Conservation (phyloP, 2,329 filamentous ascomycete species). For the Aotearoamyces nothofagi region DNA sequence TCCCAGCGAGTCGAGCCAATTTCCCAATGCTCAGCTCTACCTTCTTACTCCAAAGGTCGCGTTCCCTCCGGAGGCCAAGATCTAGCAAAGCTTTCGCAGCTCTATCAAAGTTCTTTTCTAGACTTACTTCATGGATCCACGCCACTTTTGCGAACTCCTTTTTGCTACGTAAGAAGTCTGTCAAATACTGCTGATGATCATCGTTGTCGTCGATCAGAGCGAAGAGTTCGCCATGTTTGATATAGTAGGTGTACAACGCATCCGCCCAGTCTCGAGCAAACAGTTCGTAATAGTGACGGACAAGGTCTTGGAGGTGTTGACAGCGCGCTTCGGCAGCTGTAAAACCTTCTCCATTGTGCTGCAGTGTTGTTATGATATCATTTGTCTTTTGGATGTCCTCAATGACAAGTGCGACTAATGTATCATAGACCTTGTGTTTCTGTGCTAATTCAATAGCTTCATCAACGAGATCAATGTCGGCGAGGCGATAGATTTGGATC, state of each 20-base stretch:
- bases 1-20: conserved; percentile 55
- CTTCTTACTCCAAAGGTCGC: conserved; percentile 82
- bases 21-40: conserved; percentile 85
- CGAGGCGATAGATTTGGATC: conserved; percentile 28
- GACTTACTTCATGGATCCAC: conserved; percentile 88
- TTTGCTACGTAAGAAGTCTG: conserved; percentile 60
- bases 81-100: conserved; percentile 58
- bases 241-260: conserved; percentile 67
- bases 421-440: conserved; percentile 45
- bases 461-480: conserved; percentile 34
- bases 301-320: conserved; percentile 13
- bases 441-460: conserved; percentile 46
- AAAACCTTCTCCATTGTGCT: neutral
- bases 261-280: conserved; percentile 39
- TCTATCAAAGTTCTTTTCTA: conserved; percentile 57
- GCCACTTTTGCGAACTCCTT: conserved; percentile 61
- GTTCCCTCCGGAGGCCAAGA: conserved; percentile 56
- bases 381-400: conserved; percentile 10
- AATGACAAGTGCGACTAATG: conserved; percentile 33
- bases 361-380: neutral
- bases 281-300: conserved; percentile 28
- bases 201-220: conserved; percentile 56
- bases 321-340: conserved; percentile 2
- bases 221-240: conserved; percentile 49
- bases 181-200: conserved; percentile 57